Evolutionary conservation across 1,139 yeast species (phyloP).

Genomic region (Suhomyces chickasaworum): DNA sequence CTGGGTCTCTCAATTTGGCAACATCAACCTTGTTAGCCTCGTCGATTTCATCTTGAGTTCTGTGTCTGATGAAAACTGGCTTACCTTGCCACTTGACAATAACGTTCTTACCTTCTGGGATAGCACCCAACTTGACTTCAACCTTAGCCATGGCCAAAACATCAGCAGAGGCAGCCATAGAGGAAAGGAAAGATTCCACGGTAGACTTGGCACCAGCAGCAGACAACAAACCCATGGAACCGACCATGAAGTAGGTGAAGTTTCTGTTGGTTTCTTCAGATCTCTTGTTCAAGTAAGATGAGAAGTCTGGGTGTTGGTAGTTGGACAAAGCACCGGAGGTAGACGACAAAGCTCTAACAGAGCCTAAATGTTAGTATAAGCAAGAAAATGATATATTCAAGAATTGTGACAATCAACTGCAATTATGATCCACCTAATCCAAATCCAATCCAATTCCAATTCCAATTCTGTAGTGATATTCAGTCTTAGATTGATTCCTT

Average conservation of each 20-base stretch:
- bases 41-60: slow-evolving; percentile 88
- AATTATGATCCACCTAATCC: not conserved
- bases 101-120: slow-evolving; percentile 97
- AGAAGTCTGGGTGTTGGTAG: slow-evolving; percentile 92
- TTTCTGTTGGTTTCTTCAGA: slow-evolving; percentile 74
- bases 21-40: slow-evolving; percentile 89
- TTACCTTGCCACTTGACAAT: slow-evolving; percentile 99
- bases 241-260: slow-evolving; percentile 96
- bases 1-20: slow-evolving; percentile 85
- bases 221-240: slow-evolving; percentile 88
- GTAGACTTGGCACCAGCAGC: slow-evolving; percentile 99
- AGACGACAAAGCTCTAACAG: slow-evolving; percentile 37
- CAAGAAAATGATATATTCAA: not conserved
- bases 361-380: slow-evolving; percentile 22
- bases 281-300: slow-evolving; percentile 78
- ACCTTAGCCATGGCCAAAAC: slow-evolving; percentile 99
- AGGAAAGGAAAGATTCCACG: slow-evolving; percentile 89
- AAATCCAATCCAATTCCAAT: not conserved
- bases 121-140: slow-evolving; percentile 90
- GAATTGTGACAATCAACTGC: not conserved
- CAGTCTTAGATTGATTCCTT: too few species aligned
- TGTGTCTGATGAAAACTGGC: slow-evolving; percentile 99
- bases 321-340: slow-evolving; percentile 62
- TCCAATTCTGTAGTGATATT: too few species aligned
- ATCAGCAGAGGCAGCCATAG: slow-evolving; percentile 98